Percentiles rank a stretch among this genome's conserved stretches.
Conservation (phyloP, 257 asterid species). For the Solanum rostratum region DNA sequence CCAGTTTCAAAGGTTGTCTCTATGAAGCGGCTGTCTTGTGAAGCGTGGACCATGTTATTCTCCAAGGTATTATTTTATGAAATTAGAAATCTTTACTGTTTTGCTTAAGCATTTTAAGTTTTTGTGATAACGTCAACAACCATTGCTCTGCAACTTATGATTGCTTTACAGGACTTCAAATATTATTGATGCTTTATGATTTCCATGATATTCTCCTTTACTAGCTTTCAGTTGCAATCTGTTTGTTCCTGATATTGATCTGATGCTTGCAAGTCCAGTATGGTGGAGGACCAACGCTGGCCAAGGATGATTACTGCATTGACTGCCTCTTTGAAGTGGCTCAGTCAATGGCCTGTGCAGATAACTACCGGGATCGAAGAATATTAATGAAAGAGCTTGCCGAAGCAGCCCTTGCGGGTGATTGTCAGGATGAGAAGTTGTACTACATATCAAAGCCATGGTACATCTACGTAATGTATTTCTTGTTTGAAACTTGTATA, state of each 20-base stretch:
- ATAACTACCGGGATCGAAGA: conserved; percentile 68
- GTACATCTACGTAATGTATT: conserved; percentile 21
- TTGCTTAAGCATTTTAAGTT: neutral
- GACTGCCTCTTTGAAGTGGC: conserved; percentile 77
- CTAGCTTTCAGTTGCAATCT: neutral
- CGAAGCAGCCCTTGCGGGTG: conserved; percentile 84
- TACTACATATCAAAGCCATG: conserved; percentile 79
- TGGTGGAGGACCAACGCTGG: conserved; percentile 80
- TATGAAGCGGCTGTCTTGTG: conserved; percentile 80
- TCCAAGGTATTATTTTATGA: conserved; percentile 55
- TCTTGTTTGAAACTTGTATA: neutral
- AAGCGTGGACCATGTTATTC: conserved; percentile 68
- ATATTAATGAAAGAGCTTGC: conserved; percentile 77
- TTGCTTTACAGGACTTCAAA: neutral
- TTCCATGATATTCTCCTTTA: conserved; percentile 5
- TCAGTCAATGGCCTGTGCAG: conserved; percentile 51
- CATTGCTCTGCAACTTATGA: neutral
- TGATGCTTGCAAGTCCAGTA: conserved; percentile 46
- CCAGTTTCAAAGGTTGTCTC: conserved; percentile 55
- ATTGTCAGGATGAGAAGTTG: conserved; percentile 41
- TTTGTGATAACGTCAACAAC: neutral
- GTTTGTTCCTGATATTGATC: conserved; percentile 6
- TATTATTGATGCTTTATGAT: neutral
- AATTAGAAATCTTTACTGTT: neutral
- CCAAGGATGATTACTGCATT: conserved; percentile 57